Percentiles rank a stretch among this genome's conserved stretches.
These are phyloP conservation scores for Globisporangium lucens DNA, from an alignment of 352 stramenopile species.

Conservation along the genomic window DNA sequence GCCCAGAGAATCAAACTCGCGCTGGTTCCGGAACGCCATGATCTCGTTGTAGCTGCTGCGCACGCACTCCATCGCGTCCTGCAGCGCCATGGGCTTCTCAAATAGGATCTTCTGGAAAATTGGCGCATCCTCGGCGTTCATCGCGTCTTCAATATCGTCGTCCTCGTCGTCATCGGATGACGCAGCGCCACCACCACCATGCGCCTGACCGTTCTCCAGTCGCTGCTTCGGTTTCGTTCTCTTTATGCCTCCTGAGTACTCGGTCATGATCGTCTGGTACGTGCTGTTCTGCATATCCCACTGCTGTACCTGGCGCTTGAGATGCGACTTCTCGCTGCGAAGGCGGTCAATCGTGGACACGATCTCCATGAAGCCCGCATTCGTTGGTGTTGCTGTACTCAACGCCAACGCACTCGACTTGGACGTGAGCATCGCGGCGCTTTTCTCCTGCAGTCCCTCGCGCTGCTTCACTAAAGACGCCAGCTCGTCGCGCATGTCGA, in stretches of 20 bases:
- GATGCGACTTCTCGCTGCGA: slow-evolving; percentile 33
- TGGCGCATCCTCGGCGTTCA: slow-evolving; percentile 19
- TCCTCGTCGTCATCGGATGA: slow-evolving; percentile 2
- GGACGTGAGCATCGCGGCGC: not conserved
- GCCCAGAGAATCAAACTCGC: slow-evolving; percentile 40
- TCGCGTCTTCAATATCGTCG: slow-evolving; percentile 14
- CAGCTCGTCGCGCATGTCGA: slow-evolving; percentile 47
- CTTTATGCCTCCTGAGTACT: slow-evolving; percentile 20
- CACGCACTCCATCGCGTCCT: slow-evolving; percentile 43
- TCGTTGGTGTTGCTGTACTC: slow-evolving; percentile 10
- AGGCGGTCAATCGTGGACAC: slow-evolving; percentile 48
- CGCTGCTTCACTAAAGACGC: slow-evolving; percentile 43
- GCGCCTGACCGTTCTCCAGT: not conserved
- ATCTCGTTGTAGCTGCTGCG: slow-evolving; percentile 59
- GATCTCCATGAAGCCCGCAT: slow-evolving; percentile 27
- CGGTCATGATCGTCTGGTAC: slow-evolving; percentile 50
- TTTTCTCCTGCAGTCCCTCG: slow-evolving; percentile 29
- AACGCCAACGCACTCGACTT: not conserved
- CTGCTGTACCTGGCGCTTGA: slow-evolving; percentile 28
- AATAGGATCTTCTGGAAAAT: slow-evolving; percentile 60
- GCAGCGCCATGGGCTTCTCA: slow-evolving; percentile 28
- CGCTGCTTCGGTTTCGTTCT: not conserved
- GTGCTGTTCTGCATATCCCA: slow-evolving; percentile 58
- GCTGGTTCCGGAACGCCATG: slow-evolving; percentile 45
- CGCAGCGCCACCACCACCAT: not conserved